phyloP scores from a whole-genome alignment of 2,329 filamentous ascomycete species.

The Parafenestella ontariensis region DNA sequence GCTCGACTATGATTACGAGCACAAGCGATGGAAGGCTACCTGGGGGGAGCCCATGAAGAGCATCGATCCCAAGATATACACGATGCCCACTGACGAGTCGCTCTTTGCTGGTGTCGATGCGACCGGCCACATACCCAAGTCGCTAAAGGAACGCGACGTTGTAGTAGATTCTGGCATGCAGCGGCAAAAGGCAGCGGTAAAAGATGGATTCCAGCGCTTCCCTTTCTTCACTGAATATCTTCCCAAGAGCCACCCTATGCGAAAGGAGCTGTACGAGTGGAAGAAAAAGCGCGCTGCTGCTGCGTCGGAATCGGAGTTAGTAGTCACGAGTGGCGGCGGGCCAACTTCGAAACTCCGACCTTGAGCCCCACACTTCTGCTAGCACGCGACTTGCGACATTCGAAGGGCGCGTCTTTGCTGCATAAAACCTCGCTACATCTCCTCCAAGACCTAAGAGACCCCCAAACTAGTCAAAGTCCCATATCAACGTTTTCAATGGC shows the following conservation, averaged over 20 bases:
- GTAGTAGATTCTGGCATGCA: slow-evolving; percentile 6
- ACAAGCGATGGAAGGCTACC: slow-evolving; percentile 31
- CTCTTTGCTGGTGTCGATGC: slow-evolving; percentile 43
- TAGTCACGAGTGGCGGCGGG: slow-evolving; percentile 1
- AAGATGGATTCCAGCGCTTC: slow-evolving; percentile 24
- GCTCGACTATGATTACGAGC: slow-evolving; percentile 47
- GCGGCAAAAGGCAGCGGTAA: slow-evolving; percentile 24
- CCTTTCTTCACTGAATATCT: slow-evolving; percentile 35
- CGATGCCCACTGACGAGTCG: slow-evolving; percentile 22
- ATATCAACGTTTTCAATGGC: slow-evolving; percentile 27
- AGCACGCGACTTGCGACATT: slow-evolving; percentile 10
- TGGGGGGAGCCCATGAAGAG: slow-evolving; percentile 32
- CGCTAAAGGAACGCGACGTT: slow-evolving; percentile 3
- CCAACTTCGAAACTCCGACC: not conserved
- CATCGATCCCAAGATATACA: slow-evolving; percentile 19
- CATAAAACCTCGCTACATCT: not conserved
- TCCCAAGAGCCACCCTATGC: slow-evolving; percentile 23
- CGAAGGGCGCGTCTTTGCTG: slow-evolving; percentile 14
- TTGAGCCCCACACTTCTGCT: slow-evolving; percentile 13
- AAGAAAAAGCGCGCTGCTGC: slow-evolving; percentile 24
- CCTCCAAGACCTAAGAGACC: not conserved
- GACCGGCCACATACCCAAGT: slow-evolving; percentile 13
- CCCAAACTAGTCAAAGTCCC: not conserved
- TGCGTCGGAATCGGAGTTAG: slow-evolving; percentile 1
- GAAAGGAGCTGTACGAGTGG: slow-evolving; percentile 24